Percentiles rank a stretch among this genome's conserved stretches.
phyloP scores from a whole-genome alignment of 768 basidiomycete species.

The Lentinula detonsa region DNA sequence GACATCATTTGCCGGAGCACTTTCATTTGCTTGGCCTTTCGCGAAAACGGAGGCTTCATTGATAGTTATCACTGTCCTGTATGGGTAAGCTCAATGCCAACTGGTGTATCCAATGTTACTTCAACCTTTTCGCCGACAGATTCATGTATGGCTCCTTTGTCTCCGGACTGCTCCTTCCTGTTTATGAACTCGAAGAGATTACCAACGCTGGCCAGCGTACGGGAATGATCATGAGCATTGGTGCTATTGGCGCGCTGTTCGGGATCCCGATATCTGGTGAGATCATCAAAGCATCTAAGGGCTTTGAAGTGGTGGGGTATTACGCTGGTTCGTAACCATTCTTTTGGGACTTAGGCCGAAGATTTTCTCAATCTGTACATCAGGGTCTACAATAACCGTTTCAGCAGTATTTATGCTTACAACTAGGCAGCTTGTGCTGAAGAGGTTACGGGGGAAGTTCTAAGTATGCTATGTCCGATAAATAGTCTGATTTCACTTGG shows the following conservation, averaged over 20 bases:
- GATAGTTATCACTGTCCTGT: constrained; percentile 8
- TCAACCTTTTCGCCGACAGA: constrained; percentile 17
- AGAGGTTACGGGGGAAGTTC: constrained; percentile 34
- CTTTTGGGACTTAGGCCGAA: background rate
- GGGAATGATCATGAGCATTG: constrained; percentile 47
- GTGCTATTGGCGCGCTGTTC: constrained; percentile 47
- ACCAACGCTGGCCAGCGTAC: constrained; percentile 50
- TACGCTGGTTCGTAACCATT: constrained; percentile 36
- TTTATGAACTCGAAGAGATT: constrained; percentile 42
- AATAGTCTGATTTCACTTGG: too few species aligned
- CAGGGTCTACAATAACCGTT: constrained; percentile 33
- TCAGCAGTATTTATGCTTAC: constrained; percentile 34
- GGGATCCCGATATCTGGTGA: constrained; percentile 64
- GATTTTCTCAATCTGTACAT: background rate
- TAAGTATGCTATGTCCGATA: constrained; percentile 11
- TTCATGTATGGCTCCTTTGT: constrained; percentile 46
- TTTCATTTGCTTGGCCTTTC: constrained; percentile 73
- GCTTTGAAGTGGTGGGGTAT: constrained; percentile 38
- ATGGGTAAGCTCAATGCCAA: background rate
- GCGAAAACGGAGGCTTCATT: constrained; percentile 35
- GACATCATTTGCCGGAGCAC: constrained; percentile 45
- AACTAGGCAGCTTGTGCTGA: constrained; percentile 33
- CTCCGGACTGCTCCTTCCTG: constrained; percentile 38
- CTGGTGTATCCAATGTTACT: too few species aligned
- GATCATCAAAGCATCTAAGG: constrained; percentile 38